These are phyloP conservation scores for Amaranthus hypochondriacus DNA, from an alignment of 148 eudicot species.

Conservation along the genomic window DNA sequence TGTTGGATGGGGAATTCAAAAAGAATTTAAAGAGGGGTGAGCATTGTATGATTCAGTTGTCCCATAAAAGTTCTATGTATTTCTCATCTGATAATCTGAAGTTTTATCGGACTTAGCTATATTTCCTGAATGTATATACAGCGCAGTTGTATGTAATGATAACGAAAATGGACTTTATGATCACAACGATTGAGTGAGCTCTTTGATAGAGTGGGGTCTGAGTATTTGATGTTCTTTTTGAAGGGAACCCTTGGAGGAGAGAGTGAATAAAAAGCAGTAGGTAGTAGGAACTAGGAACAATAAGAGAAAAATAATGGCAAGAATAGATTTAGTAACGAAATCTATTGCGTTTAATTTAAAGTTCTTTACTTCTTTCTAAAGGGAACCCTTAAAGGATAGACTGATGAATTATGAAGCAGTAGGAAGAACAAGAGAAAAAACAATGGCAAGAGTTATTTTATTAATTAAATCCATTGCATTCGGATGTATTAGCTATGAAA, in stretches of 20 bases:
- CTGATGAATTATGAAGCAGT: not conserved
- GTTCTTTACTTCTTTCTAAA: not conserved
- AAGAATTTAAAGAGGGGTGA: not conserved
- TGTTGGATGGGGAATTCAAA: not conserved
- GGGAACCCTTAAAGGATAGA: not conserved
- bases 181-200: too few species aligned
- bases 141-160: too few species aligned
- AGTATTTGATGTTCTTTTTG: too few species aligned
- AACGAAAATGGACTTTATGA: too few species aligned
- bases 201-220: too few species aligned
- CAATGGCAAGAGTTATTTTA: not conserved
- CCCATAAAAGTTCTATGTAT: not conserved
- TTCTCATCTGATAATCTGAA: not conserved
- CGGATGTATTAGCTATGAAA: not conserved
- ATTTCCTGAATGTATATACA: too few species aligned
- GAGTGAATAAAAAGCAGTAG: not conserved
- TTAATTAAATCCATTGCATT: not conserved
- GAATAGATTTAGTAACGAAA: too few species aligned
- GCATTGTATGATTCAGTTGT: not conserved
- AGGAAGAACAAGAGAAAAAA: not conserved
- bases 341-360: too few species aligned
- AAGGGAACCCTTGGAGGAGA: too few species aligned
- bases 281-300: not conserved
- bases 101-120: too few species aligned
- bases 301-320: not conserved